phyloP scores from a whole-genome alignment of 2,329 filamentous ascomycete genomes.

The Didymella segeticola region DNA sequence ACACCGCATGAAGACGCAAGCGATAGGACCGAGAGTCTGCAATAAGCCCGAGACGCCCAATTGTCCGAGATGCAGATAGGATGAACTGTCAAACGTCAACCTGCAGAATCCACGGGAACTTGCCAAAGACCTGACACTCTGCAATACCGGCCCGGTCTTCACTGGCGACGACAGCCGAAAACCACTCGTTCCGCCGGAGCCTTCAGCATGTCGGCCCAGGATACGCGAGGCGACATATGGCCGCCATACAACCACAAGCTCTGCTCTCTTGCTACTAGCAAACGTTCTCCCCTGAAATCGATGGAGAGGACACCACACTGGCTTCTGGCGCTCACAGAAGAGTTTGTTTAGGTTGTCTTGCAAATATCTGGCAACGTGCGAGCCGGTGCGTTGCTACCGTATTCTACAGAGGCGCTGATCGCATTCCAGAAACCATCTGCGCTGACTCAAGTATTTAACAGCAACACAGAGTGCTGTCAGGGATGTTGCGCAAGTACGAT shows the following conservation, averaged over 20 bases:
- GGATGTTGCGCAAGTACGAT: neutral
- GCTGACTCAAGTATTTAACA: neutral
- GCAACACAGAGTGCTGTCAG: neutral
- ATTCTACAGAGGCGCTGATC: neutral
- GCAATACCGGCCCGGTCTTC: slow-evolving; percentile 12
- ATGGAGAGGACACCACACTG: neutral
- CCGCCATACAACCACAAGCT: neutral
- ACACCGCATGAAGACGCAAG: slow-evolving; percentile 5
- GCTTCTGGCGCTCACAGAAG: neutral
- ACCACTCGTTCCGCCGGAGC: neutral
- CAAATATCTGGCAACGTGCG: neutral
- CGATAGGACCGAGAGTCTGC: slow-evolving; percentile 4
- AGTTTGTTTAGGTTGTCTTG: neutral
- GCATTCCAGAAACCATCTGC: neutral
- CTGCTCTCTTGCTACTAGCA: neutral
- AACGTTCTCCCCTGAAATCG: neutral
- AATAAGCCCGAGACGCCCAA: slow-evolving; percentile 11
- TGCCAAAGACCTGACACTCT: neutral
- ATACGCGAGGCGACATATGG: neutral
- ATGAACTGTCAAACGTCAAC: neutral
- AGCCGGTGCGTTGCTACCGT: neutral
- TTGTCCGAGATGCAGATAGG: neutral
- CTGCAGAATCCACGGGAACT: slow-evolving; percentile 4
- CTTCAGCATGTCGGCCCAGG: neutral
- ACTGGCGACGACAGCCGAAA: slow-evolving; percentile 4